Percentiles rank a stretch among this genome's conserved stretches.
Conservation (phyloP, 1,284 basidiomycete species). For the Marasmius fiardii region DNA sequence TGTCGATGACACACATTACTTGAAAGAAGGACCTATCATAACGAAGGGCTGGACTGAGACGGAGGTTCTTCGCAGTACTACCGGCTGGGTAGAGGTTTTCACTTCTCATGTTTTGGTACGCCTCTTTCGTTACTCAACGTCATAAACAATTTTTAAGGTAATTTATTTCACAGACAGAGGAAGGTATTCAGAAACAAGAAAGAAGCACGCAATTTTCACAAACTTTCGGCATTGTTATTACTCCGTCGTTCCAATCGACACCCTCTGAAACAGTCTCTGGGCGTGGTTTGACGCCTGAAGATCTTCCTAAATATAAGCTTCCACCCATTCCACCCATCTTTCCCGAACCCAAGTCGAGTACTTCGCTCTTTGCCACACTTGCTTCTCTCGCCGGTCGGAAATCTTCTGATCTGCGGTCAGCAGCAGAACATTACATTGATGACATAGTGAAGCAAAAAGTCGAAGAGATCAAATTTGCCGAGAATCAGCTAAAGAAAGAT, state of each 20-base stretch:
- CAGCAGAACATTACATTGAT: slow-evolving; percentile 57
- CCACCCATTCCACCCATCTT: slow-evolving; percentile 55
- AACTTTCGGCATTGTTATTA: slow-evolving; percentile 52
- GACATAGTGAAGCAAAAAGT: slow-evolving; percentile 54
- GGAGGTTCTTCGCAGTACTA: slow-evolving; percentile 61
- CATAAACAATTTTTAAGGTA: not conserved
- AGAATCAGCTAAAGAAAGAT: slow-evolving; percentile 51
- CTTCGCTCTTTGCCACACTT: slow-evolving; percentile 66
- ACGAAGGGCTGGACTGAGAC: slow-evolving; percentile 73
- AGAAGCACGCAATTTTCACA: slow-evolving; percentile 49
- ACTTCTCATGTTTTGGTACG: slow-evolving; percentile 60
- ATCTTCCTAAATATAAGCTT: slow-evolving; percentile 36
- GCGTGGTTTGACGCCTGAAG: slow-evolving; percentile 29
- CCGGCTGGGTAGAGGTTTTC: slow-evolving; percentile 73
- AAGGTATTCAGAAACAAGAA: slow-evolving; percentile 35
- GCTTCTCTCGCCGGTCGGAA: slow-evolving; percentile 52
- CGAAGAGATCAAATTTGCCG: slow-evolving; percentile 52
- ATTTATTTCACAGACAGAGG: slow-evolving; percentile 36
- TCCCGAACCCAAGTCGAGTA: slow-evolving; percentile 68
- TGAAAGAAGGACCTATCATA: slow-evolving; percentile 63
- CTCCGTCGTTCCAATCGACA: slow-evolving; percentile 21
- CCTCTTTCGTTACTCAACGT: slow-evolving; percentile 18
- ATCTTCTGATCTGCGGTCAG: slow-evolving; percentile 51
- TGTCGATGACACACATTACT: slow-evolving; percentile 44
- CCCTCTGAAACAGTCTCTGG: slow-evolving; percentile 24